Percentiles rank a stretch among this genome's conserved stretches.
Evolutionary conservation across 2,329 filamentous ascomycete genomes (phyloP).

Genomic region (Exophiala mesophila): DNA sequence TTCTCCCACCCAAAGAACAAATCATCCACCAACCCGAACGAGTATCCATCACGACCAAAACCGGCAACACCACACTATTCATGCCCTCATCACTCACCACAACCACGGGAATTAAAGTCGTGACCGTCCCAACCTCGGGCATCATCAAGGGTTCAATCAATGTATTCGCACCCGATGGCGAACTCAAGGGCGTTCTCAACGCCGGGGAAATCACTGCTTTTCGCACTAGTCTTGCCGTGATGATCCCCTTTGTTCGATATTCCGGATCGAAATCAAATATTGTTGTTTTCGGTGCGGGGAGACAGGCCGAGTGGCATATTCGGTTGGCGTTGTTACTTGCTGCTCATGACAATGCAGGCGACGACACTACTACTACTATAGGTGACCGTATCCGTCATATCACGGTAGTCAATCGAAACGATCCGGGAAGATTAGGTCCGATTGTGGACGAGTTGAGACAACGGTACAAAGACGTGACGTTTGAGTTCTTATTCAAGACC

Average conservation of each 20-base stretch:
- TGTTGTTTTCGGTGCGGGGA: slow-evolving; percentile 47
- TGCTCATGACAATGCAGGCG: slow-evolving; percentile 36
- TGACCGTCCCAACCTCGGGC: slow-evolving; percentile 52
- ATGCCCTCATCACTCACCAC: slow-evolving; percentile 65
- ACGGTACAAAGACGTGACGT: slow-evolving; percentile 34
- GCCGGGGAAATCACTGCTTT: slow-evolving; percentile 73
- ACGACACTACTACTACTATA: no score
- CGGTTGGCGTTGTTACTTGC: slow-evolving; percentile 47
- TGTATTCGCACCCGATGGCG: slow-evolving; percentile 59
- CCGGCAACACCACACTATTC: slow-evolving; percentile 58
- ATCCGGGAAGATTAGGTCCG: slow-evolving; percentile 53
- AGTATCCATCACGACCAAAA: slow-evolving; percentile 36
- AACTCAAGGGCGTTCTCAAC: slow-evolving; percentile 63
- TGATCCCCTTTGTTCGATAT: slow-evolving; percentile 39
- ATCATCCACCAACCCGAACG: slow-evolving; percentile 42
- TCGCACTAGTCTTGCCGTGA: slow-evolving; percentile 68
- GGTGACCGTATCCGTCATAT: slow-evolving; percentile 43
- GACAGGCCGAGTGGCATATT: slow-evolving; percentile 49
- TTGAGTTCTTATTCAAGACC: slow-evolving; percentile 52
- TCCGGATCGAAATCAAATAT: slow-evolving; percentile 17
- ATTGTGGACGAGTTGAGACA: slow-evolving; percentile 32
- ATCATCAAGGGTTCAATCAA: slow-evolving; percentile 63
- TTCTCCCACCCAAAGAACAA: slow-evolving; percentile 25
- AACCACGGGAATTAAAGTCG: slow-evolving; percentile 67
- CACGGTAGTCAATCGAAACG: slow-evolving; percentile 68